These are phyloP conservation scores for Psilocybe cyanescens DNA, from an alignment of 768 basidiomycete genomes.

Conservation along the genomic window DNA sequence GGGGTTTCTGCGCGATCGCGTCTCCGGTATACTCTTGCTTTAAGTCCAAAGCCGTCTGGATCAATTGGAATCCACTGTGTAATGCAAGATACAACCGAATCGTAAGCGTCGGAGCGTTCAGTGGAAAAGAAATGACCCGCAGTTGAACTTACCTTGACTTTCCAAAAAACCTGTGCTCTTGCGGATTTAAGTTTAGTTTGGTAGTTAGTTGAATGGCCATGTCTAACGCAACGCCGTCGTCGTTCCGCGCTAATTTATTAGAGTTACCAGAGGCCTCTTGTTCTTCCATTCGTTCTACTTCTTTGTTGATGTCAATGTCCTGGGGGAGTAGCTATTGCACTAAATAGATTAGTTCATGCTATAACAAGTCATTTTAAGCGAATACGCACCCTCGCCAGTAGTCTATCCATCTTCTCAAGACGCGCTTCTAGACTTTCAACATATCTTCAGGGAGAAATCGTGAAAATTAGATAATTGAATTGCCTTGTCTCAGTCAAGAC, in stretches of 20 bases:
- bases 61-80: conserved; percentile 51
- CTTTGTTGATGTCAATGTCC: conserved; percentile 63
- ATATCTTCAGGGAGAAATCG: conserved; percentile 44
- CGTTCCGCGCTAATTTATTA: conserved; percentile 34
- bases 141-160: conserved; percentile 40
- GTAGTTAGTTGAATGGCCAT: conserved; percentile 34
- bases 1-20: conserved; percentile 20
- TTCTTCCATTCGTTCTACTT: conserved; percentile 48
- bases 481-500: not conserved
- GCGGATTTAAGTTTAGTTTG: conserved; percentile 40
- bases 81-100: not conserved
- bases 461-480: conserved; percentile 29
- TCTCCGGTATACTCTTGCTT: conserved; percentile 56
- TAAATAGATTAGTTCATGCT: not conserved
- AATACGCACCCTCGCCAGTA: conserved; percentile 52
- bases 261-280: conserved; percentile 38
- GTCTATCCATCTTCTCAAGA: conserved; percentile 66
- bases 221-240: conserved; percentile 34
- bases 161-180: conserved; percentile 49
- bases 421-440: conserved; percentile 65
- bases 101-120: not conserved
- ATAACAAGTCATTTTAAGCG: not conserved
- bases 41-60: conserved; percentile 59
- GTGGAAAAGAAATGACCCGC: not conserved
- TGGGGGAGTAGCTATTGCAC: conserved; percentile 40